A percentile compares a stretch with the other conserved stretches of the same genome.
Evolutionary conservation across 352 stramenopile genomes (phyloP).

Genomic region (Globisporangium ultimum): DNA sequence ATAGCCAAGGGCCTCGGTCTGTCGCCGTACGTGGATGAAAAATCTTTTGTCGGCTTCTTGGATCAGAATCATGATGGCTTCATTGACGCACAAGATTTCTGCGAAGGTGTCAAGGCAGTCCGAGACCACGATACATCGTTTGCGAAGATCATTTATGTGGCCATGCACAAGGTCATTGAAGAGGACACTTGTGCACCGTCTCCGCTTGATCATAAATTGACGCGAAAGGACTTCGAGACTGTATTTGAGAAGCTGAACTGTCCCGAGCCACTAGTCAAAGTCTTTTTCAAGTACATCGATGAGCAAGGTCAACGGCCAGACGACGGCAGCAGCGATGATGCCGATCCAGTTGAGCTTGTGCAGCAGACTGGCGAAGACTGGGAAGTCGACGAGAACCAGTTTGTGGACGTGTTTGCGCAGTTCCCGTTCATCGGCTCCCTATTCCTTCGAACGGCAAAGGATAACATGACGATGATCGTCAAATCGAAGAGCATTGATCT

Average conservation of each 20-base stretch:
- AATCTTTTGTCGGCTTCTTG: slow-evolving; percentile 57
- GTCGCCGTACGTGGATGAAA: slow-evolving; percentile 62
- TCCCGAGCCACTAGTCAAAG: slow-evolving; percentile 42
- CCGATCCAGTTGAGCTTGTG: not conserved
- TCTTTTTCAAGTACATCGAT: slow-evolving; percentile 61
- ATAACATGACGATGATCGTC: slow-evolving; percentile 55
- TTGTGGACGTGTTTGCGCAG: slow-evolving; percentile 41
- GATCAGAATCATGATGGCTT: slow-evolving; percentile 70
- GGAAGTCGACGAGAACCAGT: slow-evolving; percentile 38
- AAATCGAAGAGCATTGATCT: slow-evolving; percentile 38
- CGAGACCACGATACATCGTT: slow-evolving; percentile 53
- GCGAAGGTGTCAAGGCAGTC: slow-evolving; percentile 53
- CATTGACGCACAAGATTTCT: slow-evolving; percentile 73
- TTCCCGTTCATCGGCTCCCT: slow-evolving; percentile 68
- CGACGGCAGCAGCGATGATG: slow-evolving; percentile 2
- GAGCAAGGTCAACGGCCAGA: slow-evolving; percentile 28
- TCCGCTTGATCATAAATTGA: slow-evolving; percentile 6
- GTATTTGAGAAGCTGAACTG: slow-evolving; percentile 61
- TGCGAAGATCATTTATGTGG: slow-evolving; percentile 59
- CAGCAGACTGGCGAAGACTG: slow-evolving; percentile 15
- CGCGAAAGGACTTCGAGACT: slow-evolving; percentile 32
- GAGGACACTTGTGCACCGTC: slow-evolving; percentile 6
- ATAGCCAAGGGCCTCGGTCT: slow-evolving; percentile 54
- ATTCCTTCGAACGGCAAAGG: slow-evolving; percentile 62
- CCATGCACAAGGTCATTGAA: slow-evolving; percentile 46